Evolutionary conservation across 805 yeast genomes (phyloP), one percentile per base, ranked within the genome.

Genomic region (Myxozyma lipomycoides): DNA sequence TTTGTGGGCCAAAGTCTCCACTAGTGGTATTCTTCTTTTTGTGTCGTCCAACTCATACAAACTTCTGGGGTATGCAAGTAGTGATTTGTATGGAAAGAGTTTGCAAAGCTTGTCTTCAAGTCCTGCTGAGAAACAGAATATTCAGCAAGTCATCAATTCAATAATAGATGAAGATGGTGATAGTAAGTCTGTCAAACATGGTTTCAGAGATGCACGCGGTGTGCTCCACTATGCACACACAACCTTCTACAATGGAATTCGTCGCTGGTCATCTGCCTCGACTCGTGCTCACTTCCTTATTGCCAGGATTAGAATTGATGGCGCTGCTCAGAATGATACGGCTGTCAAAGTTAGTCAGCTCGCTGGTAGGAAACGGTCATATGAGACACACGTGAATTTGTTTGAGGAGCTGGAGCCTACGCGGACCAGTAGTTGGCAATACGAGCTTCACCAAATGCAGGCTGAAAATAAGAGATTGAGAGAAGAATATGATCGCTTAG

Each of bases 371-470:
- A 23, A 42, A 43, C 6, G 22, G 15, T 18, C 45, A 10, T 30
- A 12, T 15, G 17, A 9, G 18, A 22, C 12, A 18, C 32, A 36
- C 25, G 40, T 17, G 17, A 49, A 48, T 26, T 10, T 49, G 25
- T 48, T 48, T 28, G 32, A 28, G 22, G 53, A 49, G 47, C 47
- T 49, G 10, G 53, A 28, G 10, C 22, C 40, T 7, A 24, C 53
- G 12, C 38, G 54, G 26, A n/a, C 52, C 22, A 39, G 52, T 5
- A 48, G 55, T 21, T 49, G 53, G 53, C 53, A 49, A 23, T 49
- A 40, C 36, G 53, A 49, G 48, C 36, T 49, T 12, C 46, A 41
- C 22, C 53, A 40, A 18, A 43, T 49, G 38, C 55, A 46, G 19
- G 25, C 44, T 24, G 53, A 48, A 17, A 48, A 48, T 22, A 48